These are phyloP conservation scores for Microbotryum saponariae DNA, from an alignment of 1,284 basidiomycete species.

Conservation along the genomic window DNA sequence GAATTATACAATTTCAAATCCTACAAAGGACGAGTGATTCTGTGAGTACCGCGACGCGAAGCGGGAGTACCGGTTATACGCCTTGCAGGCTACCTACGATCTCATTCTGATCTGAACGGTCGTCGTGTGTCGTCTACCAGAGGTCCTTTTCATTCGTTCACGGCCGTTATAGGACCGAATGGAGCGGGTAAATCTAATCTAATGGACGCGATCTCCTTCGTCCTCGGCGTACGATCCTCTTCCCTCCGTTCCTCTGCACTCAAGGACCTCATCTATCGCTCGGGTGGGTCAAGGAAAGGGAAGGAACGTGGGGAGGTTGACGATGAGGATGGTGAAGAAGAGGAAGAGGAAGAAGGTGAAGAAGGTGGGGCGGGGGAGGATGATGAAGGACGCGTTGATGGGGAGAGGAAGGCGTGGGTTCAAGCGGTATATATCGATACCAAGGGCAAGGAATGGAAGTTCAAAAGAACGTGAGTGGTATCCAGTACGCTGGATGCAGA, in stretches of 20 bases:
- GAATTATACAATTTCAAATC: conserved; percentile 92
- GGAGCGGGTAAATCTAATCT: conserved; percentile 98
- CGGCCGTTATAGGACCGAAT: conserved; percentile 95
- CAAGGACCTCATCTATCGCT: conserved; percentile 91
- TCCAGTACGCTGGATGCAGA: too few species aligned
- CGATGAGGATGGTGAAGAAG: conserved; percentile 23
- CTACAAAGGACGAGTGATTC: conserved; percentile 32
- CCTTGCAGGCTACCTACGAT: too few species aligned
- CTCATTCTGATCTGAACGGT: too few species aligned
- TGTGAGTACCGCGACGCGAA: too few species aligned
- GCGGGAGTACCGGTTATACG: too few species aligned
- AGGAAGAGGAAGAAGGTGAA: conserved; percentile 39
- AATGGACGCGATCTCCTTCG: conserved; percentile 99
- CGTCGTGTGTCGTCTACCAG: too few species aligned
- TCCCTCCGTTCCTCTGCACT: conserved; percentile 89
- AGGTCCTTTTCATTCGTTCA: conserved; percentile 86
- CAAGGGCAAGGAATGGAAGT: conserved; percentile 72
- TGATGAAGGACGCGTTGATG: conserved; percentile 60
- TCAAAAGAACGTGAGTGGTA: conserved; percentile 73
- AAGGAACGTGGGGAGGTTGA: conserved; percentile 39
- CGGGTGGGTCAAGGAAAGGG: conserved; percentile 40
- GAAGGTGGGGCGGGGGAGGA: conserved; percentile 38
- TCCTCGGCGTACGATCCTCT: conserved; percentile 88
- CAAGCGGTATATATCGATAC: conserved; percentile 79
- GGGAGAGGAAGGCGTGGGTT: conserved; percentile 88